phyloP scores from a whole-genome alignment of 176 grass and related monocot genomes.

The Carex kokanica region DNA sequence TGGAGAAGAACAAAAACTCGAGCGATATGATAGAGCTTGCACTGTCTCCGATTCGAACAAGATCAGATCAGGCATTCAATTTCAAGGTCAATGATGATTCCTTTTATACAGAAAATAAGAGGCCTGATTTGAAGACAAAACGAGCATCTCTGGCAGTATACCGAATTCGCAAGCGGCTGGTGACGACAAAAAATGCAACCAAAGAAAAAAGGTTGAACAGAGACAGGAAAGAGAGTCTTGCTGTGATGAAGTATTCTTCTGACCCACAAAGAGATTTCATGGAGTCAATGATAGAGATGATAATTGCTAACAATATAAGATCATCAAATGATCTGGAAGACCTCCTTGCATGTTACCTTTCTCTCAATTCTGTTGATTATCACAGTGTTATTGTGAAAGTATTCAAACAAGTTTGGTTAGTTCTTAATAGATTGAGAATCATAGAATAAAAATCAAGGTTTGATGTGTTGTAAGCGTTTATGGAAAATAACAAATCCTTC shows the following conservation, averaged over 20 bases:
- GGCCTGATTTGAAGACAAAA: slow-evolving; percentile 23
- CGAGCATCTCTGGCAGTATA: slow-evolving; percentile 37
- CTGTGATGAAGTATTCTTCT: slow-evolving; percentile 64
- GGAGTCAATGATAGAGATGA: slow-evolving; percentile 98
- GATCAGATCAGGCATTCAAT: slow-evolving; percentile 28
- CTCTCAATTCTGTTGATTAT: slow-evolving; percentile 77
- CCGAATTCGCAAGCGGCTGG: slow-evolving; percentile 45
- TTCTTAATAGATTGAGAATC: slow-evolving; percentile 28
- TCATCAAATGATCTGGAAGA: slow-evolving; percentile 75
- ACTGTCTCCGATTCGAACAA: slow-evolving; percentile 67
- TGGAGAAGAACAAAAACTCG: neutral
- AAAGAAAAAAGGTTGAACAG: neutral
- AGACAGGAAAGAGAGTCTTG: slow-evolving; percentile 51
- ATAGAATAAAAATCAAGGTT: slow-evolving; percentile 39
- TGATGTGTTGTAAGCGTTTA: slow-evolving; percentile 22
- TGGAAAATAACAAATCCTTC: neutral
- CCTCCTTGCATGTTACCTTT: slow-evolving; percentile 89
- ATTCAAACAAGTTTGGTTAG: slow-evolving; percentile 77
- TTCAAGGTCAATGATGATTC: neutral
- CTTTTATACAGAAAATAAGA: slow-evolving; percentile 16
- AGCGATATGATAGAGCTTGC: slow-evolving; percentile 9
- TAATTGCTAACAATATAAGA: slow-evolving; percentile 62
- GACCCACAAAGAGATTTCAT: slow-evolving; percentile 76
- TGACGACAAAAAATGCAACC: slow-evolving; percentile 35
- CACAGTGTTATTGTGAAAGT: slow-evolving; percentile 87